Evolutionary conservation across 441 rosid species (phyloP).

Genomic region (Erodium chrysanthum): DNA sequence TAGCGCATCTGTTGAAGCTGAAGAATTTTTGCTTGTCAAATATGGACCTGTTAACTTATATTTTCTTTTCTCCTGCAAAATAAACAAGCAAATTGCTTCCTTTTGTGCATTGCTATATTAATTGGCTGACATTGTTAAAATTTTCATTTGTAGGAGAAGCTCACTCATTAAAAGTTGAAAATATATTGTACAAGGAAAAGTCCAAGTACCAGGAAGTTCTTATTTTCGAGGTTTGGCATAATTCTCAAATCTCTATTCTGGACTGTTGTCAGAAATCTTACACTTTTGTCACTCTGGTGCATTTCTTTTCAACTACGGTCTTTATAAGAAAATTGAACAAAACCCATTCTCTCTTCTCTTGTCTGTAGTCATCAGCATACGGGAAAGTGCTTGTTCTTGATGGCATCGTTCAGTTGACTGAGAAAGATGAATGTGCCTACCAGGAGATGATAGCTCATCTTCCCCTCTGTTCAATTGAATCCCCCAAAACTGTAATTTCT

Average conservation of each 20-base stretch:
- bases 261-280: not conserved
- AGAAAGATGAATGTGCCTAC: constrained; percentile 95
- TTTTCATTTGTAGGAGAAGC: constrained; percentile 64
- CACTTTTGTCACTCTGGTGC: not conserved
- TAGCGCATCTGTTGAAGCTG: not conserved
- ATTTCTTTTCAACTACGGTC: not conserved
- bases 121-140: constrained; percentile 14
- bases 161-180: constrained; percentile 75
- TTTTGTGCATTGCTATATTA: not conserved
- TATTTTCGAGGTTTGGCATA: constrained; percentile 71
- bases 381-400: constrained; percentile 98
- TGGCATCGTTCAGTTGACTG: constrained; percentile 87
- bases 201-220: constrained; percentile 85
- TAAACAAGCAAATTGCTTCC: not conserved
- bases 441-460: constrained; percentile 98
- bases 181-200: constrained; percentile 51
- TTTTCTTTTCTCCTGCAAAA: not conserved
- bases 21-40: not conserved
- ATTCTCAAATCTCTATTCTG: constrained; percentile 12
- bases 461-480: constrained; percentile 78
- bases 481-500: constrained; percentile 61
- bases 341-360: constrained; percentile 3
- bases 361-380: constrained; percentile 63
- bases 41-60: not conserved
- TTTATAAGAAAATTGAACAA: not conserved